Percentiles rank a stretch among this genome's conserved stretches.
phyloP scores from a whole-genome alignment of 768 basidiomycete species.

The Hygrophoropsis aurantiaca region DNA sequence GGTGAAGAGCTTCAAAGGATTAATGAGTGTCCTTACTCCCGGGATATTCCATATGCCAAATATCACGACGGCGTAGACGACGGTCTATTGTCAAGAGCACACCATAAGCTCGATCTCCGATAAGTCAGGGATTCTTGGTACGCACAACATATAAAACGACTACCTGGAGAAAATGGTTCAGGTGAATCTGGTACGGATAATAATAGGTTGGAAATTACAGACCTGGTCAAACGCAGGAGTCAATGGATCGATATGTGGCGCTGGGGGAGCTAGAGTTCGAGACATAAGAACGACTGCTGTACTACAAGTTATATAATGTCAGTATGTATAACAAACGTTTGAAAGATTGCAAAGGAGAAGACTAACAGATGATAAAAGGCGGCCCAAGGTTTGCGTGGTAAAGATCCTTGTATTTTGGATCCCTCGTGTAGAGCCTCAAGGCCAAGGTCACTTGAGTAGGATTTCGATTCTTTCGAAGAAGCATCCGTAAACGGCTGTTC shows the following conservation, averaged over 20 bases:
- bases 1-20: conserved; percentile 82
- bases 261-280: conserved; percentile 32
- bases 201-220: conserved; percentile 24
- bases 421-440: conserved; percentile 34
- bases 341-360: conserved; percentile 3
- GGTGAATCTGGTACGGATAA: conserved; percentile 21
- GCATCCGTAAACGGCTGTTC: conserved; percentile 20
- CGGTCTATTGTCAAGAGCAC: conserved; percentile 48
- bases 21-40: conserved; percentile 73
- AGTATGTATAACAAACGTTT: conserved; percentile 3
- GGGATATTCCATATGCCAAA: conserved; percentile 90
- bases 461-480: too few relatives aligned
- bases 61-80: conserved; percentile 83
- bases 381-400: conserved; percentile 12
- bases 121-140: conserved; percentile 18
- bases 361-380: conserved; percentile 9
- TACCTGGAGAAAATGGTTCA: conserved; percentile 42
- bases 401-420: conserved; percentile 17
- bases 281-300: conserved; percentile 35
- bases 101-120: conserved; percentile 5
- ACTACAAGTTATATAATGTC: conserved; percentile 5
- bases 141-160: conserved; percentile 77
- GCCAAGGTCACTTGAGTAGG: conserved; percentile 4
- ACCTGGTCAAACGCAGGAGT: conserved; percentile 75
- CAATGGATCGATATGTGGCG: conserved; percentile 41